Percentiles rank a stretch among this genome's conserved stretches.
Conservation (phyloP, 2,329 filamentous ascomycete genomes). For the Fusarium sp. region DNA sequence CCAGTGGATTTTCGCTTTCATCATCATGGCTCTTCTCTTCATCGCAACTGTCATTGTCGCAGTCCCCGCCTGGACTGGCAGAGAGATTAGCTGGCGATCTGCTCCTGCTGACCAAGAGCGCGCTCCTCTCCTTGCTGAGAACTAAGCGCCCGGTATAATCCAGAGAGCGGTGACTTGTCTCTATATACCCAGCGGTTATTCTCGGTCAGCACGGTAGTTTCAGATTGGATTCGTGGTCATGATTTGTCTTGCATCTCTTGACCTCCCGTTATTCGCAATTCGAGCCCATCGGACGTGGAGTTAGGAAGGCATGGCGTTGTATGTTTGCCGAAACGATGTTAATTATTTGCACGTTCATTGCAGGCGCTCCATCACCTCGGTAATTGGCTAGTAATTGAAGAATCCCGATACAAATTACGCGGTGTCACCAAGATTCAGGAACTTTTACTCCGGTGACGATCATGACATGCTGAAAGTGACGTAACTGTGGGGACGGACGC, state of each 20-base stretch:
- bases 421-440: not conserved
- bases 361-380: conserved; percentile 1
- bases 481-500: conserved; percentile 9
- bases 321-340: conserved; percentile 12
- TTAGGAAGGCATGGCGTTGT: conserved; percentile 31
- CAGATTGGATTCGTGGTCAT: conserved; percentile 1
- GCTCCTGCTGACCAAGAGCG: conserved; percentile 65
- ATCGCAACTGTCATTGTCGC: conserved; percentile 74
- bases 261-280: conserved; percentile 23
- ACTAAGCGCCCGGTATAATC: conserved; percentile 30
- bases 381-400: conserved; percentile 28
- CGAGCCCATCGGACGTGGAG: conserved; percentile 23
- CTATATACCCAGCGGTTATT: not conserved
- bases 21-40: conserved; percentile 82
- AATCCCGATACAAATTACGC: not conserved
- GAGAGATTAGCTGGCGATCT: conserved; percentile 62
- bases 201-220: not conserved
- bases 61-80: conserved; percentile 72
- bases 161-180: not conserved
- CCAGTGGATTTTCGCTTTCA: conserved; percentile 94
- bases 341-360: conserved; percentile 9
- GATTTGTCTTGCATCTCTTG: conserved; percentile 14
- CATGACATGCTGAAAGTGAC: conserved; percentile 21
- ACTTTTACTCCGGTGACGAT: conserved; percentile 14
- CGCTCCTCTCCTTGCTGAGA: conserved; percentile 70